Evolutionary conservation across 2,329 filamentous ascomycete genomes (phyloP).

Genomic region (Dothidotthia symphoricarpi): DNA sequence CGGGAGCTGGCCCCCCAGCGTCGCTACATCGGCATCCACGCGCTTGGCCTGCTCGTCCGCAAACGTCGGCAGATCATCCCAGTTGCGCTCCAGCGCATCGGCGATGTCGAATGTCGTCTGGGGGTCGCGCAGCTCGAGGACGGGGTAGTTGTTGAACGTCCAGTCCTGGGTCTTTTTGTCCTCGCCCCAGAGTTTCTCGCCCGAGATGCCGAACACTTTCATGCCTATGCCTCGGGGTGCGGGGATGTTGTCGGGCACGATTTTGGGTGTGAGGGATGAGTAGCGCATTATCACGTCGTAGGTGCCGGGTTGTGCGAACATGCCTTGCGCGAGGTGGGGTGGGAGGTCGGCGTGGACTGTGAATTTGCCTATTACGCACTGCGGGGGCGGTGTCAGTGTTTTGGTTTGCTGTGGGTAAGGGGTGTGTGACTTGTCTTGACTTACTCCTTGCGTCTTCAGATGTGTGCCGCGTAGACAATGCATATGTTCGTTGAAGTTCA

Average conservation of each 20-base stretch:
- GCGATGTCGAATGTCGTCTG: slow-evolving; percentile 48
- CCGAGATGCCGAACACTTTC: slow-evolving; percentile 52
- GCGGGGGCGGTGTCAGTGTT: neutral
- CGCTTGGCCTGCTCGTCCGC: slow-evolving; percentile 44
- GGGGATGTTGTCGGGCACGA: slow-evolving; percentile 33
- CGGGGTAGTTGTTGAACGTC: slow-evolving; percentile 51
- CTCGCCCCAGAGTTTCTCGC: slow-evolving; percentile 33
- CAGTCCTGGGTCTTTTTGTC: slow-evolving; percentile 46
- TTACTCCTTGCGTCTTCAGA: slow-evolving; percentile 48
- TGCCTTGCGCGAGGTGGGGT: slow-evolving; percentile 42
- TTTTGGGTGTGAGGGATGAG: slow-evolving; percentile 28
- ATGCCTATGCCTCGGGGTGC: slow-evolving; percentile 50
- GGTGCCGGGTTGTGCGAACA: slow-evolving; percentile 24
- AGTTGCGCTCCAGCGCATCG: slow-evolving; percentile 25
- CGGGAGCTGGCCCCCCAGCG: slow-evolving; percentile 23
- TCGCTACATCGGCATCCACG: slow-evolving; percentile 37
- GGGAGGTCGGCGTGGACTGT: slow-evolving; percentile 46
- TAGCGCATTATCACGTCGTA: slow-evolving; percentile 33
- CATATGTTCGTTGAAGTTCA: slow-evolving; percentile 46
- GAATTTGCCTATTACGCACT: slow-evolving; percentile 48
- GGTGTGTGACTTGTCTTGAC: no score
- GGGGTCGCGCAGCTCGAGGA: slow-evolving; percentile 49
- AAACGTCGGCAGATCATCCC: slow-evolving; percentile 25
- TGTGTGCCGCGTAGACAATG: slow-evolving; percentile 43
- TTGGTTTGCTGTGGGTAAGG: neutral